Conservation (phyloP, 2,329 filamentous ascomycete genomes). For the Dissoconium aciculare region DNA sequence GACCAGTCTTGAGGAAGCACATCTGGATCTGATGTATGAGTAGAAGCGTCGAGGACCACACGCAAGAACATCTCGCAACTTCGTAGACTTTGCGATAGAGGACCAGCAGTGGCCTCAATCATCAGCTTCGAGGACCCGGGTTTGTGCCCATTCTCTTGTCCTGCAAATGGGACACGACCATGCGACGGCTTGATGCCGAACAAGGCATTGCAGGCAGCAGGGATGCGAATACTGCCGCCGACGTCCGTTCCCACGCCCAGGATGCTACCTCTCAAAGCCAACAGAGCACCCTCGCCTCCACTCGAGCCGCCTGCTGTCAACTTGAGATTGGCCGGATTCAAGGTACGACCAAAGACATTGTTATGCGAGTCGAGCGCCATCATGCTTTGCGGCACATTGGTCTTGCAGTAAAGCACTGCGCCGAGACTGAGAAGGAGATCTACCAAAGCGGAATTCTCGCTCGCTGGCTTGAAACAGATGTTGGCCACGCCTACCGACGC, state of each 20-base stretch:
- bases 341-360: conserved; percentile 34
- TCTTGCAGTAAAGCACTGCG: conserved; percentile 37
- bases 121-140: conserved; percentile 34
- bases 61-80: conserved; percentile 41
- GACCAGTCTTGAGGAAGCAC: conserved; percentile 28
- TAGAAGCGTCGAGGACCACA: conserved; percentile 36
- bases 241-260: conserved; percentile 42
- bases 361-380: conserved; percentile 40
- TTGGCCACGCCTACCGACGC: conserved; percentile 28
- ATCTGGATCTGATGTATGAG: conserved; percentile 36
- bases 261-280: conserved; percentile 34
- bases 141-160: conserved; percentile 34
- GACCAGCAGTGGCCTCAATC: conserved; percentile 32
- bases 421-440: conserved; percentile 32
- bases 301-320: conserved; percentile 39
- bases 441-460: conserved; percentile 35
- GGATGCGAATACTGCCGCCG: conserved; percentile 39
- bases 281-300: conserved; percentile 38
- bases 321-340: conserved; percentile 34
- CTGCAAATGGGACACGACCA: conserved; percentile 37
- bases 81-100: conserved; percentile 33
- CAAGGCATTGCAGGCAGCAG: conserved; percentile 35
- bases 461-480: conserved; percentile 35
- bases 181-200: conserved; percentile 34
- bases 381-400: conserved; percentile 40